A percentile compares a stretch with the other conserved stretches of the same genome.
Conservation (phyloP, 495 filamentous ascomycete species). For the Aspergillus avenaceus region DNA sequence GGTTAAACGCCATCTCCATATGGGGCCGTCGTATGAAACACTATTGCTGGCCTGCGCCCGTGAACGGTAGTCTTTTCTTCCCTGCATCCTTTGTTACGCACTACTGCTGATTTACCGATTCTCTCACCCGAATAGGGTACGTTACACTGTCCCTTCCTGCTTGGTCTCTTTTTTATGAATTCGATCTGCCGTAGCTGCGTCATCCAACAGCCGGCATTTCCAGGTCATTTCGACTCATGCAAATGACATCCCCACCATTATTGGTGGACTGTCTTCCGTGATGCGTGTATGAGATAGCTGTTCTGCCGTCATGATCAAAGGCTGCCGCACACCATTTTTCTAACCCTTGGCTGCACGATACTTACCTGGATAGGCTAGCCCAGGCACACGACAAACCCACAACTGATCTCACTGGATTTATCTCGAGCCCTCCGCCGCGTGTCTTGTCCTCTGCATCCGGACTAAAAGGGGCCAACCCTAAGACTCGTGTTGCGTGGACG, state of each 20-base stretch:
- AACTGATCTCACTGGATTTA: neutral
- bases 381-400: conserved; percentile 11
- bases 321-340: neutral
- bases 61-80: too few relatives aligned
- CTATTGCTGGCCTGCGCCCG: too few relatives aligned
- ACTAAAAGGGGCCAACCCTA: conserved; percentile 4
- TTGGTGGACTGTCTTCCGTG: neutral
- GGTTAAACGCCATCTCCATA: neutral
- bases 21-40: neutral
- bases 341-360: neutral
- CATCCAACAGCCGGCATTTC: neutral
- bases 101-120: neutral
- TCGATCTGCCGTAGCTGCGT: neutral
- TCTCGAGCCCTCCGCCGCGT: conserved; percentile 4
- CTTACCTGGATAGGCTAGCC: conserved; percentile 3
- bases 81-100: neutral
- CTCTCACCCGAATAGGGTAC: neutral
- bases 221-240: neutral
- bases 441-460: conserved; percentile 8
- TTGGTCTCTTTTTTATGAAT: neutral
- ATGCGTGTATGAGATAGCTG: neutral
- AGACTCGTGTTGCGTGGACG: neutral
- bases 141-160: neutral
- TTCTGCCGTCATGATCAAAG: neutral
- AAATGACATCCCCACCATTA: neutral